phyloP scores from a whole-genome alignment of 1,284 basidiomycete species.

The Flammula alnicola region DNA sequence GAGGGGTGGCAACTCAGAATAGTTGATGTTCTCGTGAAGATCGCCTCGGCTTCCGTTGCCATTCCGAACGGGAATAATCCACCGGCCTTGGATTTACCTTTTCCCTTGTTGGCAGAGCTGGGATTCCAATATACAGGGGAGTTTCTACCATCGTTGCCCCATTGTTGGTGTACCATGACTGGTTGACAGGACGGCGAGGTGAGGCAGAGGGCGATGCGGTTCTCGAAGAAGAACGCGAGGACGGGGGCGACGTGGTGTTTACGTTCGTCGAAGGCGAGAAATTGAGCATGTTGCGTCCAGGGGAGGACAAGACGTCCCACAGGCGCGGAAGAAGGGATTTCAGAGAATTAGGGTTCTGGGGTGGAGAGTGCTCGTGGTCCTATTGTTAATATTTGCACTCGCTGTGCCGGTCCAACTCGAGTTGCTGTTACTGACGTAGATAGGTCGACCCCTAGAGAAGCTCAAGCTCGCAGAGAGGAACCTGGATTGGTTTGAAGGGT shows the following conservation, averaged over 20 bases:
- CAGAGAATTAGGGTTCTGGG: conserved; percentile 30
- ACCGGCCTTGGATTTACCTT: conserved; percentile 31
- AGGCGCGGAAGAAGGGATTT: conserved; percentile 51
- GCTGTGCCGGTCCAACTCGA: not conserved
- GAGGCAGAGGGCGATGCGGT: conserved; percentile 30
- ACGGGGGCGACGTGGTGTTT: conserved; percentile 20
- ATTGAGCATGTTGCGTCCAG: conserved; percentile 35
- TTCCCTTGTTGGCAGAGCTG: conserved; percentile 24
- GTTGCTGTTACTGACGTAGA: conserved; percentile 17
- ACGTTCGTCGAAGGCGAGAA: conserved; percentile 22
- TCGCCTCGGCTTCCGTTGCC: conserved; percentile 33
- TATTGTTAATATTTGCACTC: no score
- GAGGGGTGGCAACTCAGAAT: conserved; percentile 65
- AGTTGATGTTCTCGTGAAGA: conserved; percentile 46
- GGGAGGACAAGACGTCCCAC: conserved; percentile 60
- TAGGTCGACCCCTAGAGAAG: conserved; percentile 20
- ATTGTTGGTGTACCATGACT: conserved; percentile 27
- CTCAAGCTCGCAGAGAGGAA: conserved; percentile 26
- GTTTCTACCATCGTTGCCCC: conserved; percentile 25
- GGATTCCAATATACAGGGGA: conserved; percentile 28
- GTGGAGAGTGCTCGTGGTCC: conserved; percentile 17
- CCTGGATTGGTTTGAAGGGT: conserved; percentile 28
- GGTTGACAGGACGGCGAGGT: conserved; percentile 27
- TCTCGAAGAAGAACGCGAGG: conserved; percentile 30
- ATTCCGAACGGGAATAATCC: conserved; percentile 41